These are phyloP conservation scores for Westerdykella ornata DNA, from an alignment of 2,329 filamentous ascomycete species.

Conservation along the genomic window DNA sequence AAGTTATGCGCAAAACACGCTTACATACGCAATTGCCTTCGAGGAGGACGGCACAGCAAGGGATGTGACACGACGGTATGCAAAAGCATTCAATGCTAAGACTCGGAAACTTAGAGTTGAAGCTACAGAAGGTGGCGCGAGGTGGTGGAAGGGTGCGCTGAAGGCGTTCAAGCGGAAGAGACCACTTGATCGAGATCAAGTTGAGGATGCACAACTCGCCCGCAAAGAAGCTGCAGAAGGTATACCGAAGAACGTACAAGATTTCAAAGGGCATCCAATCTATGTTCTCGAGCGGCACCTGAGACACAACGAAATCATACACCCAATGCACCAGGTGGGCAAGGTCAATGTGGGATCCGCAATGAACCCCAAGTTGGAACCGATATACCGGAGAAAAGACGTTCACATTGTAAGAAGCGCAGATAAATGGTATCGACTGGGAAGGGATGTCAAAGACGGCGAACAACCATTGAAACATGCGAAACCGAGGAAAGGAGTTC, in stretches of 20 bases:
- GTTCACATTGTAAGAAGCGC: slow-evolving; percentile 70
- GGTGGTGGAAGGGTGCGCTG: slow-evolving; percentile 51
- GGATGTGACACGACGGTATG: slow-evolving; percentile 84
- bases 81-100: slow-evolving; percentile 84
- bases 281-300: slow-evolving; percentile 78
- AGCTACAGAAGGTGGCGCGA: slow-evolving; percentile 47
- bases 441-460: slow-evolving; percentile 65
- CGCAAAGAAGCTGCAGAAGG: slow-evolving; percentile 64
- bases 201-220: slow-evolving; percentile 72
- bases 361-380: slow-evolving; percentile 58
- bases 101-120: slow-evolving; percentile 79
- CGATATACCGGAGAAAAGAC: slow-evolving; percentile 74
- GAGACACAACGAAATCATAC: slow-evolving; percentile 72
- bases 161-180: slow-evolving; percentile 37
- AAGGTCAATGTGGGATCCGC: slow-evolving; percentile 62
- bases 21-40: slow-evolving; percentile 81
- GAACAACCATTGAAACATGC: slow-evolving; percentile 76
- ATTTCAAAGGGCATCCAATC: slow-evolving; percentile 76
- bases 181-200: slow-evolving; percentile 62
- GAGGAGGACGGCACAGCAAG: slow-evolving; percentile 69
- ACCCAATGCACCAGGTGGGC: slow-evolving; percentile 65
- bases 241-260: slow-evolving; percentile 78
- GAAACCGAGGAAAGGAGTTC: slow-evolving; percentile 29
- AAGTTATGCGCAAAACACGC: slow-evolving; percentile 65
- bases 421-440: slow-evolving; percentile 87